Percentiles rank a stretch among this genome's conserved stretches.
phyloP scores from a whole-genome alignment of 169 alveolate species.

The Eimeria maxima region DNA sequence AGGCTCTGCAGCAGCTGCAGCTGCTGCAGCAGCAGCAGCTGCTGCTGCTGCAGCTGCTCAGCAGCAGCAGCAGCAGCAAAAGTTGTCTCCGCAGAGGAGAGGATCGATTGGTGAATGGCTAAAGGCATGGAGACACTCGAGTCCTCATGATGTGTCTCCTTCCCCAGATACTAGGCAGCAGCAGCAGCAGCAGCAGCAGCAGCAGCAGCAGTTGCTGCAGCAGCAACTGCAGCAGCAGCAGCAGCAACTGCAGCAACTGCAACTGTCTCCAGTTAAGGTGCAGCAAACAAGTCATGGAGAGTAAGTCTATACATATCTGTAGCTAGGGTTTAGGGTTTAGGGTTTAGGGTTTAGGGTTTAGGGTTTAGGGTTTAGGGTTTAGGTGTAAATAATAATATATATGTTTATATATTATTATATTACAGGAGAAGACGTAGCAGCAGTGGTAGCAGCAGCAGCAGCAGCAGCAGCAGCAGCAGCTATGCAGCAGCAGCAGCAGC shows the following conservation, averaged over 20 bases:
- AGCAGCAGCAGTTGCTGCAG: conserved; percentile 1
- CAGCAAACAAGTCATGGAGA: too few relatives aligned
- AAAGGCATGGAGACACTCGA: conserved; percentile 19
- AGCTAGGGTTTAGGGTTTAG: neutral
- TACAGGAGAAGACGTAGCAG: too few relatives aligned
- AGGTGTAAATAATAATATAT: too few relatives aligned
- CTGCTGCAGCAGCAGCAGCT: neutral
- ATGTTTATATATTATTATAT: too few relatives aligned
- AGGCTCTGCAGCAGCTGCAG: neutral
- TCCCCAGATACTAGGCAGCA: neutral
- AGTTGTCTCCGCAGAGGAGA: conserved; percentile 25
- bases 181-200: conserved; percentile 27
- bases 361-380: too few relatives aligned
- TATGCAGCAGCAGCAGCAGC: too few relatives aligned
- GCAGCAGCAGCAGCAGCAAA: conserved; percentile 24
- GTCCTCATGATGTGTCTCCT: neutral
- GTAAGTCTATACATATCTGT: too few relatives aligned
- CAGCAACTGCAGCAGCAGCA: neutral
- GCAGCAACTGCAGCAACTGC: neutral
- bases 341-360: neutral
- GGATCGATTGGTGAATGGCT: conserved; percentile 29
- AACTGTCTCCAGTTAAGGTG: too few relatives aligned
- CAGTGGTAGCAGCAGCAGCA: too few relatives aligned
- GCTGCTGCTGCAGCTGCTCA: conserved; percentile 15
- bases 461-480: too few relatives aligned